Base-by-base conservation (phyloP, 1,139 yeast species). In the Lodderomyces beijingensis region DNA sequence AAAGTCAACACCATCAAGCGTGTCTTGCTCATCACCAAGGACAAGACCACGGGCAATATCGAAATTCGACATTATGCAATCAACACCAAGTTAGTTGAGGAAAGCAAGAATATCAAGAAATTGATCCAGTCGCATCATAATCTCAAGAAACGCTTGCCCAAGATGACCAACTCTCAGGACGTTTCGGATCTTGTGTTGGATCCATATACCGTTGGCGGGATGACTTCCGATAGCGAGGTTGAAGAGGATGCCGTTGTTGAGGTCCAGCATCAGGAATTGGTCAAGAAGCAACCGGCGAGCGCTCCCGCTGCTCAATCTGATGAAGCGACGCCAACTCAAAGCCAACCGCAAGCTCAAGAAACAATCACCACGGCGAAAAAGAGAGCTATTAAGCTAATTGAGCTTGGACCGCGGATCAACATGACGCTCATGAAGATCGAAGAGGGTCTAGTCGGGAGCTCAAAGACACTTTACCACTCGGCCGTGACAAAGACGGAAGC, bases 171-270 rank as follows among this genome's bases (percentile, higher is more conserved):
- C 29, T 78, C 78, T 33, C 64, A 64, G 25, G 97, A 89, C 51
- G 86, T 89, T 28, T 74, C 95, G 10, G 96, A 91, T 46, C 73
- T 84, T 44, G 67, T 91, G 34, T 70, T 88, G 39, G 96, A 89
- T 51, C 91, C 93, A 2, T 82, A 82, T 49, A 77, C 86, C 12
- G 79, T 79, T 30, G 87, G 82, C 25, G 86, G 82, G 0, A 77
- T 82, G 52, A 86, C 96, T 2, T 80, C 93, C 28, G 98, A 91
- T 50, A 83, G 95, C 10, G 98, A 91, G 61, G 79, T 88, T 27
- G 98, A 91, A 50, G 96, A 87, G 41, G 87, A 87, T 45, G 85
- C 88, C n/a, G 71, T 85, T 38, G 95, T 88, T 18, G 89, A 81
- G 45, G 74, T 87, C 18, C 68, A 75, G 41, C 74, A 70, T 31